phyloP scores from a whole-genome alignment of 1,139 yeast genomes.

The Diutina scorzettiae region DNA sequence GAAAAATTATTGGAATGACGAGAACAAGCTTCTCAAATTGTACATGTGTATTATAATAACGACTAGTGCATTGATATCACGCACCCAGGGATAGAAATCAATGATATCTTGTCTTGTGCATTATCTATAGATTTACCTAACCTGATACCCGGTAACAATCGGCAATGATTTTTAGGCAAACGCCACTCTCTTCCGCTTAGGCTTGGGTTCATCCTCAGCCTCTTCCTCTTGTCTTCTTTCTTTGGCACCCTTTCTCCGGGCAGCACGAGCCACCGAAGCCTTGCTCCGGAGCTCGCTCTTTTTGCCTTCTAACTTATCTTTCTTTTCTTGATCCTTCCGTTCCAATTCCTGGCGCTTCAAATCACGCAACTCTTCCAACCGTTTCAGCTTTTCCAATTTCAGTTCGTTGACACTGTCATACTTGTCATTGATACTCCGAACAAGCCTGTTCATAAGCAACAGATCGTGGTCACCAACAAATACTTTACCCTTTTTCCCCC shows the following conservation, averaged over 20 bases:
- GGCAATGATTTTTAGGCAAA: slow-evolving; percentile 31
- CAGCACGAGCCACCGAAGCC: slow-evolving; percentile 54
- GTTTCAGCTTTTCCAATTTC: slow-evolving; percentile 77
- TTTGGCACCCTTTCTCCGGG: slow-evolving; percentile 61
- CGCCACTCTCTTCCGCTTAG: slow-evolving; percentile 28
- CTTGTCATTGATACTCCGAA: slow-evolving; percentile 71
- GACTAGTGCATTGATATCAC: too few relatives aligned
- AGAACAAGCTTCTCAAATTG: background rate
- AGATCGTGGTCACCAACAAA: slow-evolving; percentile 68
- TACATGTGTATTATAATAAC: background rate
- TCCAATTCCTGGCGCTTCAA: slow-evolving; percentile 80
- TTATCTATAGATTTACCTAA: background rate
- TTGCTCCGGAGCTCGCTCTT: slow-evolving; percentile 66
- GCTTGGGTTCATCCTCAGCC: slow-evolving; percentile 13
- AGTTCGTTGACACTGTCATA: slow-evolving; percentile 78
- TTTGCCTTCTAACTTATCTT: slow-evolving; percentile 59
- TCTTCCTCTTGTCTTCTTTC: slow-evolving; percentile 24
- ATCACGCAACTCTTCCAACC: slow-evolving; percentile 83
- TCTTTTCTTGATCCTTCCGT: slow-evolving; percentile 62
- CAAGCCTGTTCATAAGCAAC: slow-evolving; percentile 51
- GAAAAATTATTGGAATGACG: too few relatives aligned
- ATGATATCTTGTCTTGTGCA: background rate
- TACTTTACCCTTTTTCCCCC: slow-evolving; percentile 89
- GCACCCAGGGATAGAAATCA: background rate
- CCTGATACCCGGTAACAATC: too few relatives aligned